phyloP scores from a whole-genome alignment of 2,329 filamentous ascomycete genomes.

The Ophiostoma tasmaniense region DNA sequence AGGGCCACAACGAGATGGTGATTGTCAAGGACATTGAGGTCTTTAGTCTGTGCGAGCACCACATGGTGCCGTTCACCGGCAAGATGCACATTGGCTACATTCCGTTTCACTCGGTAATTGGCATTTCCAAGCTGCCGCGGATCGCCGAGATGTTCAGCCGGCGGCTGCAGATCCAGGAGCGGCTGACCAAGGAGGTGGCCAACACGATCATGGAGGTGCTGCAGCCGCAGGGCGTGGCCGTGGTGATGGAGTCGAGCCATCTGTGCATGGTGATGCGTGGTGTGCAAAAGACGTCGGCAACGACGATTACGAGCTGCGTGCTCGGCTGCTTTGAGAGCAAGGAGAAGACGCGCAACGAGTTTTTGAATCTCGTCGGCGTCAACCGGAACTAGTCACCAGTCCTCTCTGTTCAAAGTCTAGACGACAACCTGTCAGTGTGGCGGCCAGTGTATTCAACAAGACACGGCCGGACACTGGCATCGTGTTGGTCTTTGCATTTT shows the following conservation, averaged over 20 bases:
- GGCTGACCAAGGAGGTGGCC: conserved; percentile 91
- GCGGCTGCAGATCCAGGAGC: conserved; percentile 89
- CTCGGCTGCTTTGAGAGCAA: conserved; percentile 90
- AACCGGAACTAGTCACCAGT: conserved; percentile 37
- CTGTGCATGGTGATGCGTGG: conserved; percentile 98
- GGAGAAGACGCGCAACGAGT: conserved; percentile 92
- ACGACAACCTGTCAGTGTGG: not conserved
- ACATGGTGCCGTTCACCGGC: conserved; percentile 90
- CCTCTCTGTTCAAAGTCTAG: not conserved
- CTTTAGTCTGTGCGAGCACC: conserved; percentile 91
- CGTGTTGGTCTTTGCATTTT: not conserved
- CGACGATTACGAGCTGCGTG: conserved; percentile 93
- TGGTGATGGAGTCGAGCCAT: conserved; percentile 95
- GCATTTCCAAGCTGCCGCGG: conserved; percentile 88
- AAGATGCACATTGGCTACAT: conserved; percentile 99
- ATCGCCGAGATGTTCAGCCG: conserved; percentile 97
- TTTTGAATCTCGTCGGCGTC: conserved; percentile 68
- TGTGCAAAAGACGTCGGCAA: conserved; percentile 82
- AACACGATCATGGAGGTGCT: conserved; percentile 88
- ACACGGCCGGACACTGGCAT: conserved; percentile 3
- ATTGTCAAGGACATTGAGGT: conserved; percentile 98
- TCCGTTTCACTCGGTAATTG: conserved; percentile 80
- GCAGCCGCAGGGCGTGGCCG: conserved; percentile 87
- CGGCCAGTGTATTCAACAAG: conserved; percentile 17
- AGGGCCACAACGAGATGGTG: conserved; percentile 93